Conservation (phyloP, 768 basidiomycete genomes). For the Phaeotremella skinneri region DNA sequence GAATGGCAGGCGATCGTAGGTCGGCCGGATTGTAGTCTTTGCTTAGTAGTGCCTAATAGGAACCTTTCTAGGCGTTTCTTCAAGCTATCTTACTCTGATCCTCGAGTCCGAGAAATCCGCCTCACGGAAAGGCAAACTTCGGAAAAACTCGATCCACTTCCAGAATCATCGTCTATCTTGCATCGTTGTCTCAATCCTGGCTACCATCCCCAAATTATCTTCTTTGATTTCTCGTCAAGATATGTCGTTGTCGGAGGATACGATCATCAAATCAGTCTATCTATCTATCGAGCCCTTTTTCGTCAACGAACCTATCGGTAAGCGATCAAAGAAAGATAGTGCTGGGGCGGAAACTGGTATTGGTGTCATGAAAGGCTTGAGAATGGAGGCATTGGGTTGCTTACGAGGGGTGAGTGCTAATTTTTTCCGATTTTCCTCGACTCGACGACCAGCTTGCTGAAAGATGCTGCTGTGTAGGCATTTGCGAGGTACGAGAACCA, state of each 20-base stretch:
- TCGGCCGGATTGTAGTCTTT: not conserved
- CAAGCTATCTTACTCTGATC: constrained; percentile 29
- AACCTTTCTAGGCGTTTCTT: constrained; percentile 39
- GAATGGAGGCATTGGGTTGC: constrained; percentile 76
- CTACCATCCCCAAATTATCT: constrained; percentile 71
- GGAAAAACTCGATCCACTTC: constrained; percentile 24
- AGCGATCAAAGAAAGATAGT: constrained; percentile 62
- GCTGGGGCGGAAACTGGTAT: constrained; percentile 58
- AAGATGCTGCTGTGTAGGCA: constrained; percentile 58
- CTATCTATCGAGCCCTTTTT: constrained; percentile 94
- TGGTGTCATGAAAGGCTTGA: constrained; percentile 74
- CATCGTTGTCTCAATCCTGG: constrained; percentile 68
- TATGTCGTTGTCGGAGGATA: constrained; percentile 78
- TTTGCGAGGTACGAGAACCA: constrained; percentile 84
- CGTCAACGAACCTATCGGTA: constrained; percentile 65
- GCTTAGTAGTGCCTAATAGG: no score
- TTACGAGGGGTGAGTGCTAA: constrained; percentile 70
- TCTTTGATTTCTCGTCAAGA: constrained; percentile 66
- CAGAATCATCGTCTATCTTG: constrained; percentile 24
- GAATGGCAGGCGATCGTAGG: constrained; percentile 47
- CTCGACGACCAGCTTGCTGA: no score
- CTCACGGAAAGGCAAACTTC: constrained; percentile 14
- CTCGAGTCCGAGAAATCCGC: constrained; percentile 18
- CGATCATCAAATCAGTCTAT: constrained; percentile 90
- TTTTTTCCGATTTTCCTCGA: constrained; percentile 6